Percentiles rank a stretch among this genome's conserved stretches.
phyloP scores from a whole-genome alignment of 176 grass and related monocot species.

The Olyra latifolia region DNA sequence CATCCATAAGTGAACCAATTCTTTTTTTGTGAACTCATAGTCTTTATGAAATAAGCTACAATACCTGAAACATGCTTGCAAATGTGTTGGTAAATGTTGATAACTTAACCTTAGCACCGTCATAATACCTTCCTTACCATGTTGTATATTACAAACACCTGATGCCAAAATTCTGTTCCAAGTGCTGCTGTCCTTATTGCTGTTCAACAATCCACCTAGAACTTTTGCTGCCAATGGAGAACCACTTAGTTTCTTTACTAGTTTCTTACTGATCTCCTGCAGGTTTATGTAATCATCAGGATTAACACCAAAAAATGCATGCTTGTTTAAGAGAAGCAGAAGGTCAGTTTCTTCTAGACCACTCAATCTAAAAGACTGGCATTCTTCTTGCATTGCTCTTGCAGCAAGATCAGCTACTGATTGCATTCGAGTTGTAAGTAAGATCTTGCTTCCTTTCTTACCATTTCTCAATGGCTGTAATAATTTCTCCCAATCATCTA shows the following conservation, averaged over 20 bases:
- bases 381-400: neutral
- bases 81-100: neutral
- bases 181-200: neutral
- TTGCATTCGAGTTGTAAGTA: conserved; percentile 26
- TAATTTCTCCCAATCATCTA: neutral
- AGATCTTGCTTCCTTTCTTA: neutral
- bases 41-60: neutral
- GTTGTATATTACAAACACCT: neutral
- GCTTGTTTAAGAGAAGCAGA: neutral
- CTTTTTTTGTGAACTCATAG: neutral
- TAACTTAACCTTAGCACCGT: conserved; percentile 16
- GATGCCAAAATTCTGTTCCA: neutral
- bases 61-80: conserved; percentile 19
- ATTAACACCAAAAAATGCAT: neutral
- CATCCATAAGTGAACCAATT: neutral
- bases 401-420: neutral
- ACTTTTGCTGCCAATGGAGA: conserved; percentile 1
- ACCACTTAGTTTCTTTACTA: neutral
- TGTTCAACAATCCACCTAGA: neutral
- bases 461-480: neutral
- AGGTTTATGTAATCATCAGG: neutral
- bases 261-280: neutral
- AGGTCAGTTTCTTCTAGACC: neutral
- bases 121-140: conserved; percentile 5
- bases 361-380: neutral